These are phyloP conservation scores for Phytophthora gonapodyides DNA, from an alignment of 352 stramenopile species.

Conservation along the genomic window DNA sequence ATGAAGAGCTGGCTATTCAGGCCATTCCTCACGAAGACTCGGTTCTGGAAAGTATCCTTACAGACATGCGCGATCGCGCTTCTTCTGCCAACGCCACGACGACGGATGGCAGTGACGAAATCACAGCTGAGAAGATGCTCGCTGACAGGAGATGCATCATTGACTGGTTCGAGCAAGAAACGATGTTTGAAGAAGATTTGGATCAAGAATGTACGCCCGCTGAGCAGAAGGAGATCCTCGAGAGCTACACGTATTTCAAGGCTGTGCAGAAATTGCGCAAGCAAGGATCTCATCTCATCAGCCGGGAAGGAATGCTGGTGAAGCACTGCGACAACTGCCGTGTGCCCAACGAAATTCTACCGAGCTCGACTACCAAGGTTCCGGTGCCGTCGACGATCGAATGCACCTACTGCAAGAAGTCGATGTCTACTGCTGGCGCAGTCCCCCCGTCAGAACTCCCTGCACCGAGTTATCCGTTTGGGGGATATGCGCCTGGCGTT, in stretches of 20 bases:
- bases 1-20: conserved; percentile 24
- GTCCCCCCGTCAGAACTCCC: conserved; percentile 28
- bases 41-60: conserved; percentile 57
- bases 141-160: conserved; percentile 55
- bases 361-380: conserved; percentile 58
- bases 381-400: conserved; percentile 65
- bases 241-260: conserved; percentile 74
- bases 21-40: conserved; percentile 51
- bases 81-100: not conserved
- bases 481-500: conserved; percentile 21
- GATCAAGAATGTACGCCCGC: conserved; percentile 73
- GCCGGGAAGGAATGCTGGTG: conserved; percentile 51
- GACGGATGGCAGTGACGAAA: conserved; percentile 15
- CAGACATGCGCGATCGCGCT: conserved; percentile 41
- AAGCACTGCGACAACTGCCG: conserved; percentile 64
- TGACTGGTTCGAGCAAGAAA: conserved; percentile 90
- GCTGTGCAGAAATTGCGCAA: conserved; percentile 56
- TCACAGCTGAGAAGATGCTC: conserved; percentile 19
- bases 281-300: conserved; percentile 40
- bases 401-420: conserved; percentile 63
- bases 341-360: conserved; percentile 68
- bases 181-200: conserved; percentile 89
- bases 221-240: conserved; percentile 79
- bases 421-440: conserved; percentile 48
- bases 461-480: conserved; percentile 22